Evolutionary conservation across 495 filamentous ascomycete genomes (phyloP).

Genomic region (Penicillium paradoxum): DNA sequence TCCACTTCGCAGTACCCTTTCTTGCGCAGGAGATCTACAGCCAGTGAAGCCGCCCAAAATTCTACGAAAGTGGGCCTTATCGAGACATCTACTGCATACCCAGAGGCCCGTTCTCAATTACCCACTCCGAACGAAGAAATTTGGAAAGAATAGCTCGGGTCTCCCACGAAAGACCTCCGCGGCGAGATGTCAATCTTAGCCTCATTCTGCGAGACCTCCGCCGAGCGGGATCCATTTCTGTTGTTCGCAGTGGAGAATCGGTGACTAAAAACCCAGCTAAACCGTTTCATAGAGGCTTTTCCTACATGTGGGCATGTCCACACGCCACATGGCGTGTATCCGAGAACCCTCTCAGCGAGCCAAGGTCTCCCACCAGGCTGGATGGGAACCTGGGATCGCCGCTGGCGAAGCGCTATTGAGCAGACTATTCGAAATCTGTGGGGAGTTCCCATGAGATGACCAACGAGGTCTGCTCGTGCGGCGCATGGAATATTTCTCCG

Average conservation of each 20-base stretch:
- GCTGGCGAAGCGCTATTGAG: slow-evolving; percentile 16
- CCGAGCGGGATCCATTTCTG: slow-evolving; percentile 1
- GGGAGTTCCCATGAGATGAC: slow-evolving; percentile 1
- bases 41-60: background rate
- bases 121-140: background rate
- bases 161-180: background rate
- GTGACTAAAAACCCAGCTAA: slow-evolving; percentile 6
- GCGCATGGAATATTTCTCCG: slow-evolving; percentile 15
- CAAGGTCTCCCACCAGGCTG: background rate
- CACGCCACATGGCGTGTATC: slow-evolving; percentile 11
- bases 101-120: background rate
- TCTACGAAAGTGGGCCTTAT: background rate
- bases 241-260: slow-evolving; percentile 6
- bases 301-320: background rate
- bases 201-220: background rate
- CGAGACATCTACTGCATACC: background rate
- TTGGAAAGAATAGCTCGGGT: background rate
- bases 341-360: background rate
- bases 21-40: background rate
- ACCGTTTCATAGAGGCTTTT: slow-evolving; percentile 4
- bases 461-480: slow-evolving; percentile 1
- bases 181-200: background rate
- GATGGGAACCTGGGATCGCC: slow-evolving; percentile 8
- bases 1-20: background rate
- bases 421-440: slow-evolving; percentile 16